Percentiles rank a stretch among this genome's conserved stretches.
These are phyloP conservation scores for Diaporthe nobilis DNA, from an alignment of 2,329 filamentous ascomycete genomes.

Conservation along the genomic window DNA sequence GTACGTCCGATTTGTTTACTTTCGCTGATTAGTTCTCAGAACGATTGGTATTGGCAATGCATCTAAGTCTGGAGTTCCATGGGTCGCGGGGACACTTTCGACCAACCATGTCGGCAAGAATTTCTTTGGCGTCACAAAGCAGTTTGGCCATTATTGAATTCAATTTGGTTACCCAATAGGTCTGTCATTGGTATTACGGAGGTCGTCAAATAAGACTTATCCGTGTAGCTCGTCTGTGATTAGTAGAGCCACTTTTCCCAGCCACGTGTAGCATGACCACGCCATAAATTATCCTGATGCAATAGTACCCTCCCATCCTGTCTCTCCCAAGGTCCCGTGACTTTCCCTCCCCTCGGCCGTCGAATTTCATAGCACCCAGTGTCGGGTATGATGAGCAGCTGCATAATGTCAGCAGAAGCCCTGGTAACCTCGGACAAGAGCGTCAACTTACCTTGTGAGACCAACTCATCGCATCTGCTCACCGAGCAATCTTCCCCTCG, in stretches of 20 bases:
- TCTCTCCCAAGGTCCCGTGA: not conserved
- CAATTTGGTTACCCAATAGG: too few relatives aligned
- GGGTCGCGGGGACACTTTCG: not conserved
- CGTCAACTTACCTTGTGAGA: not conserved
- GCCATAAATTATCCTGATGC: not conserved
- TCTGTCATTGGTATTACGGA: not conserved
- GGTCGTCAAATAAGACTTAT: not conserved
- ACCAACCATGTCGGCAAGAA: too few relatives aligned
- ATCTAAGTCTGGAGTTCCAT: not conserved
- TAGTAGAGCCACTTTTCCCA: not conserved
- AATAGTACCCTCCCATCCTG: not conserved
- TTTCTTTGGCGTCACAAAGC: not conserved
- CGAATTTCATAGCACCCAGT: not conserved
- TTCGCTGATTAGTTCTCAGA: not conserved
- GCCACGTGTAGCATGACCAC: not conserved
- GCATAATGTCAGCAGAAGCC: not conserved
- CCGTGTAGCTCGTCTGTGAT: not conserved
- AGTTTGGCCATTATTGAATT: not conserved
- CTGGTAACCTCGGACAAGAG: not conserved
- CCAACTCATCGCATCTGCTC: not conserved
- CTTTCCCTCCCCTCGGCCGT: not conserved
- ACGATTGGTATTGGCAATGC: constrained; percentile 19
- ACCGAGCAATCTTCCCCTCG: not conserved
- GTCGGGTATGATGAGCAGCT: not conserved
- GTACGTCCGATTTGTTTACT: fast-evolving